Evolutionary conservation across 164 flowering plant genomes (phyloP).

Genomic region (grape (Vitis vinifera)): DNA sequence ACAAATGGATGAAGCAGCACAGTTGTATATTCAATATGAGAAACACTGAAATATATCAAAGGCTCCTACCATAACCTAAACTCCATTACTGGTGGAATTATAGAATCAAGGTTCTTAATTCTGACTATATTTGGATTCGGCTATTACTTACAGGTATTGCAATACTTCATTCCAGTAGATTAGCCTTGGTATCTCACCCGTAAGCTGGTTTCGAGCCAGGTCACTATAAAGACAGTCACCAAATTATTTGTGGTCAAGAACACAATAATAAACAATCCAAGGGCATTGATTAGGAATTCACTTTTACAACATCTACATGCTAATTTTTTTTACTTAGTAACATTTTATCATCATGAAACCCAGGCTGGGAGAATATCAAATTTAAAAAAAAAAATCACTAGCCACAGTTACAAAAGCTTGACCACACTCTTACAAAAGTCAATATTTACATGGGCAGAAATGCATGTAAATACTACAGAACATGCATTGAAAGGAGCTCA

Average conservation of each 20-base stretch:
- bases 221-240: slow-evolving; percentile 39
- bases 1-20: neutral
- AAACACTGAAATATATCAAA: neutral
- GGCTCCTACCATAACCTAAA: no score
- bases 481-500: slow-evolving; percentile 25
- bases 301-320: no score
- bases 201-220: slow-evolving; percentile 84
- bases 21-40: neutral
- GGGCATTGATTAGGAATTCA: no score
- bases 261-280: neutral
- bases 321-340: no score
- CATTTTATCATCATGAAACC: no score
- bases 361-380: neutral
- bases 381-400: neutral
- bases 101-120: no score
- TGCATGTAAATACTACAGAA: neutral
- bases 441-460: no score
- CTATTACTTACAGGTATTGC: slow-evolving; percentile 73
- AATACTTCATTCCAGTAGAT: slow-evolving; percentile 94
- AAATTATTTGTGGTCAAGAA: neutral
- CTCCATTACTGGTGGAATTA: no score
- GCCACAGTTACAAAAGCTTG: neutral
- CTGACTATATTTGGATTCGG: no score
- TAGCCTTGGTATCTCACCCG: slow-evolving; percentile 84
- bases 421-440: neutral